A percentile compares a stretch with the other conserved stretches of the same genome.
Conservation (phyloP, 495 filamentous ascomycete species). For the Aspergillus panamensis region DNA sequence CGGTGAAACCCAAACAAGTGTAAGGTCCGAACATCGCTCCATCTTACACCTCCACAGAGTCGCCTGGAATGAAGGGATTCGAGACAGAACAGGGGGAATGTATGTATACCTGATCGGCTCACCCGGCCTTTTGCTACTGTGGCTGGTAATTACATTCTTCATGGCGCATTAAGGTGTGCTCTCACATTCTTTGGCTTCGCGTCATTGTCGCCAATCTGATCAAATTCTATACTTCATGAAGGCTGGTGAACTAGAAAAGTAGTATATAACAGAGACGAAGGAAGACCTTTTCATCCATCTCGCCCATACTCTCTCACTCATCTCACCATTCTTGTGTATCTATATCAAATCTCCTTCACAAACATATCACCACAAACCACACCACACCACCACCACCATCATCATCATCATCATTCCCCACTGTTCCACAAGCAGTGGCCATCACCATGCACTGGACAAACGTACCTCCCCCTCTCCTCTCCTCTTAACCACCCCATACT, state of each 20-base stretch:
- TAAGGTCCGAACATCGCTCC: no score
- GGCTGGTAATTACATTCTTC: neutral
- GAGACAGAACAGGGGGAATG: neutral
- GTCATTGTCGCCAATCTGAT: neutral
- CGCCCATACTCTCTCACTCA: no score
- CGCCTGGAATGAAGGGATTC: no score
- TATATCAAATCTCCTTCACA: neutral
- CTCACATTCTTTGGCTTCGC: neutral
- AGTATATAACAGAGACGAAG: no score
- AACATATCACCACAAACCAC: neutral
- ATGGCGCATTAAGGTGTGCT: neutral
- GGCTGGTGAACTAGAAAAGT: neutral
- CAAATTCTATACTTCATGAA: neutral
- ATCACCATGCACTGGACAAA: slow-evolving; percentile 18
- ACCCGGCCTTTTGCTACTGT: no score
- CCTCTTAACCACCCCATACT: slow-evolving; percentile 15
- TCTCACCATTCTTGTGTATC: neutral
- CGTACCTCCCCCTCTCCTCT: slow-evolving; percentile 16
- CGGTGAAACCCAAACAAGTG: no score
- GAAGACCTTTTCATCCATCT: no score
- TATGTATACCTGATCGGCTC: neutral
- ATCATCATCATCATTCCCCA: no score
- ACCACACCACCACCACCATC: neutral
- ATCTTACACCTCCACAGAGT: no score
- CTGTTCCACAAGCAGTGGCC: neutral